Evolutionary conservation across 352 stramenopile genomes (phyloP).

Genomic region (Phytophthora lateralis): DNA sequence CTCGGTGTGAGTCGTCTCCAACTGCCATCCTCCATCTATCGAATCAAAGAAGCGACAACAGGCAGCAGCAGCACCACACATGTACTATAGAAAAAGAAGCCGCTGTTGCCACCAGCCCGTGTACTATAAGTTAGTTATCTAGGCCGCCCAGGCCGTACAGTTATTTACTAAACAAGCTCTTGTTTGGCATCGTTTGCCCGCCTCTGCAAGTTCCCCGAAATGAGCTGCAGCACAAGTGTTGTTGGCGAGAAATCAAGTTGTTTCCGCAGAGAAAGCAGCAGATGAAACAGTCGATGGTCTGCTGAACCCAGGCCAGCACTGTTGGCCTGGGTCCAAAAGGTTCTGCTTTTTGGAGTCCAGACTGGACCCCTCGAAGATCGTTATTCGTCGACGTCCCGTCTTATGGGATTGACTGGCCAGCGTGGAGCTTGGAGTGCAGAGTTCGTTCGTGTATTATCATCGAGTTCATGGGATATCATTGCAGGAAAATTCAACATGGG

Average conservation of each 20-base stretch:
- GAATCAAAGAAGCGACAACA: slow-evolving; percentile 19
- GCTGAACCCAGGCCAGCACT: slow-evolving; percentile 11
- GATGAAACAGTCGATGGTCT: slow-evolving; percentile 14
- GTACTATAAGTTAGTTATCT: slow-evolving; percentile 44
- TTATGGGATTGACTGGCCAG: slow-evolving; percentile 33
- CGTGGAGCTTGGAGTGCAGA: slow-evolving; percentile 8
- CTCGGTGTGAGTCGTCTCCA: slow-evolving; percentile 20
- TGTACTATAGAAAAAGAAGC: slow-evolving; percentile 39
- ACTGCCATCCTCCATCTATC: slow-evolving; percentile 1
- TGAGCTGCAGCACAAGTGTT: slow-evolving; percentile 11
- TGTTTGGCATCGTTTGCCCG: slow-evolving; percentile 21
- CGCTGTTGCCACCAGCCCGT: slow-evolving; percentile 27
- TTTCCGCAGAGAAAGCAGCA: not conserved
- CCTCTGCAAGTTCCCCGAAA: not conserved
- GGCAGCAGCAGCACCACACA: slow-evolving; percentile 36
- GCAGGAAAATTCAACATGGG: slow-evolving; percentile 9
- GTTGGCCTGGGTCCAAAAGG: too few species aligned
- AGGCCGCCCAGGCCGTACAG: slow-evolving; percentile 14
- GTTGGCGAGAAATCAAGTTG: slow-evolving; percentile 2
- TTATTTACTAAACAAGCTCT: slow-evolving; percentile 39
- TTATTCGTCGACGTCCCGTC: slow-evolving; percentile 22
- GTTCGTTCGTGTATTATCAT: slow-evolving; percentile 14
- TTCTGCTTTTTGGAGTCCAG: too few species aligned
- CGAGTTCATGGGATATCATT: slow-evolving; percentile 6
- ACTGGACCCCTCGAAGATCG: slow-evolving; percentile 8